These are phyloP conservation scores for Trifolium repens DNA, from an alignment of 306 rosid genomes.

Conservation along the genomic window DNA sequence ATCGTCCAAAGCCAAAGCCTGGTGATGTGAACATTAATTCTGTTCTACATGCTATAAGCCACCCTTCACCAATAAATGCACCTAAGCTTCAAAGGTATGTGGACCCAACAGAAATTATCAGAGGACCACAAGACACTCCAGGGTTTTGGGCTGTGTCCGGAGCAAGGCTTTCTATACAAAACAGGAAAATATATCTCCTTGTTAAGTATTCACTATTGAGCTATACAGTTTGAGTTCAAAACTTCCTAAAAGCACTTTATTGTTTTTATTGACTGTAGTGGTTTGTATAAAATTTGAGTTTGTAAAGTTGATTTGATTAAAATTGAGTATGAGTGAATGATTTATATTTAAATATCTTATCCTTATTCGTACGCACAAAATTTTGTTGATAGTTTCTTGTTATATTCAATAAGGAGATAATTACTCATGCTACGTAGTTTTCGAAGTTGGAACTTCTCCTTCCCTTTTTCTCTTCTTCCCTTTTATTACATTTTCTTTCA, in stretches of 20 bases:
- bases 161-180: constrained; percentile 61
- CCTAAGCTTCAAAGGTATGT: constrained; percentile 71
- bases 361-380: neutral
- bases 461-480: too few species aligned
- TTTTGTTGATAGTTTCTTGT: neutral
- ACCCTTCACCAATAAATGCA: constrained; percentile 45
- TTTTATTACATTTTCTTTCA: neutral
- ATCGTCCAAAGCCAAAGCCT: constrained; percentile 42
- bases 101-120: constrained; percentile 65
- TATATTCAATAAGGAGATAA: neutral
- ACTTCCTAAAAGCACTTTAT: too few species aligned
- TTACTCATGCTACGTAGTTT: neutral
- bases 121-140: constrained; percentile 74
- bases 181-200: constrained; percentile 64
- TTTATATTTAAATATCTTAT: neutral
- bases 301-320: neutral
- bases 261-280: neutral
- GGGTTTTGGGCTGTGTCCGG: constrained; percentile 88
- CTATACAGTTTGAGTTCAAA: constrained; percentile 26
- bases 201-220: constrained; percentile 70
- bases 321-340: neutral
- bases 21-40: constrained; percentile 42
- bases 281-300: neutral
- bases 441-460: too few species aligned
- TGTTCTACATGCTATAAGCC: constrained; percentile 43